A percentile compares a stretch with the other conserved stretches of the same genome.
Evolutionary conservation across 2,329 filamentous ascomycete genomes (phyloP).

Genomic region (Colletotrichum australisinense): DNA sequence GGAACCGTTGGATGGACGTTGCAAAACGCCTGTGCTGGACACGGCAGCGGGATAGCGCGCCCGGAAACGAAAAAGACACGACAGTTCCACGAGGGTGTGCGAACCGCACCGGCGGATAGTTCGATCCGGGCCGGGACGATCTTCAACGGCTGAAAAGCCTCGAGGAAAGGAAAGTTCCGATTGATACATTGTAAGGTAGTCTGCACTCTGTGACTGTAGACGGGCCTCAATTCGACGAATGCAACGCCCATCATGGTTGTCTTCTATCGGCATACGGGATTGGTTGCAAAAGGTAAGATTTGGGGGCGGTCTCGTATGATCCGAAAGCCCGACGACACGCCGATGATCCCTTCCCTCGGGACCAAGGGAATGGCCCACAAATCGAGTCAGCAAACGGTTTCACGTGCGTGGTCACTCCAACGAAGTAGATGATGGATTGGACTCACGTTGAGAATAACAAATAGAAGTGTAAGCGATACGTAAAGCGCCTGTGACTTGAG

Average conservation of each 20-base stretch:
- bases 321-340: constrained; percentile 18
- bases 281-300: neutral
- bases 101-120: neutral
- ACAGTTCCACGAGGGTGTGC: neutral
- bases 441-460: neutral
- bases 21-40: neutral
- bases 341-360: constrained; percentile 18
- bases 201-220: neutral
- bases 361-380: constrained; percentile 1
- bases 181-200: neutral
- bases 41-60: neutral
- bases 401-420: constrained; percentile 16
- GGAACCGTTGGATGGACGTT: neutral
- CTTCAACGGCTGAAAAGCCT: neutral
- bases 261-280: neutral
- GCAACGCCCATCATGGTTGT: neutral
- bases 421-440: neutral
- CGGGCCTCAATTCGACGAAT: neutral
- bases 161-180: neutral
- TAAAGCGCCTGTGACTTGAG: neutral
- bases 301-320: constrained; percentile 1
- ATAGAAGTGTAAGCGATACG: neutral
- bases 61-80: neutral
- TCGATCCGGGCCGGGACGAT: neutral
- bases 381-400: constrained; percentile 34